Evolutionary conservation across 2,329 filamentous ascomycete genomes (phyloP), one percentile per base, ranked within the genome.

Genomic region (Colletotrichum incanum): DNA sequence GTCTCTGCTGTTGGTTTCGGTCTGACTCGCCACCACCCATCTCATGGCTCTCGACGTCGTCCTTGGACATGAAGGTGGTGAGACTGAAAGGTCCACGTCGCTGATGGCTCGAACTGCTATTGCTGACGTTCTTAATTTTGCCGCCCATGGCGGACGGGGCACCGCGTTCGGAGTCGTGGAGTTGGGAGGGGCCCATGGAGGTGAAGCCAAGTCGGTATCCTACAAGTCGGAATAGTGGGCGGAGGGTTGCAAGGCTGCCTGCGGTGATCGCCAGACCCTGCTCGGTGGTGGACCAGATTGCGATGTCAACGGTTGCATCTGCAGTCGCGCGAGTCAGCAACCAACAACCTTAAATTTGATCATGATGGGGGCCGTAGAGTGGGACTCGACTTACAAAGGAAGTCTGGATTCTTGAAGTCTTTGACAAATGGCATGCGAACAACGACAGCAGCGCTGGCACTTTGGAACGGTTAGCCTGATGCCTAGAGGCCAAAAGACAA

Each of bases 261-360:
- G 86, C 86, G 9, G 83, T 83, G 74, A 88, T 84, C 58, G 85
- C 84, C 2, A 88, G 80, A n/a, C 84, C 84, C 45, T 84, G 79
- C 69, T 88, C 87, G 14, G 83, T 79, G 1, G 82, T 84, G 3
- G 85, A 86, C 85, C 86, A 88, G 74, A 87, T 85, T 23, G 85
- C 85, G 64, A 87, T 84, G 71, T 83, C 81, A 65, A 81, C 70
- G 0, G 84, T 86, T 52, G 81, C 81, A 76, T 77, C 83, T 81
- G 63, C 20, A 37, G 28, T 28, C n/a, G 43, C 61, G 37, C 58
- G 55, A 67, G 50, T 67, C 61, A 64, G 68, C 50, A 45, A 39
- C 65, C 54, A 16, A 26, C 54, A 67, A 71, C 41, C 50, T 55
- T 54, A 47, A 16, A 20, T 58, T 37, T 5, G 56, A 54, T 50